Percentiles rank a stretch among this genome's conserved stretches.
These are phyloP conservation scores for Amanita fuliginea DNA, from an alignment of 768 basidiomycete genomes.

Conservation along the genomic window DNA sequence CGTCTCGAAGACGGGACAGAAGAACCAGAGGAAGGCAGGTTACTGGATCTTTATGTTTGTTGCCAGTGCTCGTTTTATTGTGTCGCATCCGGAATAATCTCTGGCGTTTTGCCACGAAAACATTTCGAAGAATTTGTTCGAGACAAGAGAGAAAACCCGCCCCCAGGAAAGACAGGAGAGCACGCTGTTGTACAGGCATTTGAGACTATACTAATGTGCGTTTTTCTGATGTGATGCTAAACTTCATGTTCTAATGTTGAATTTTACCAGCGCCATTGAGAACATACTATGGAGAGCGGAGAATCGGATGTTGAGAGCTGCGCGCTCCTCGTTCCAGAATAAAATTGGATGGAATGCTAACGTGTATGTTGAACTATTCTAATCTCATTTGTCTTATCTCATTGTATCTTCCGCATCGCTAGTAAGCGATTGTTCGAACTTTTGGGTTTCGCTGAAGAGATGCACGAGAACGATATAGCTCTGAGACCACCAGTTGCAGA, in stretches of 20 bases:
- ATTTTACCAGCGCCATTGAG: conserved; percentile 48
- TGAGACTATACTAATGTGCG: conserved; percentile 62
- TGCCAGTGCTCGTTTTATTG: conserved; percentile 77
- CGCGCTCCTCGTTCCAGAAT: conserved; percentile 40
- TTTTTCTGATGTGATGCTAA: conserved; percentile 5
- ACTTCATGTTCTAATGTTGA: conserved; percentile 1
- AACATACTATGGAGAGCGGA: conserved; percentile 70
- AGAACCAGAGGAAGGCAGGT: conserved; percentile 33
- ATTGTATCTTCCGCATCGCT: conserved; percentile 1
- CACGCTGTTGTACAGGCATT: conserved; percentile 43
- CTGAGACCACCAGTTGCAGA: conserved; percentile 50
- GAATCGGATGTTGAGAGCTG: conserved; percentile 42
- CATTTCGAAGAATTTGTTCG: conserved; percentile 50
- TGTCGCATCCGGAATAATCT: conserved; percentile 56
- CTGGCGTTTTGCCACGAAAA: conserved; percentile 59
- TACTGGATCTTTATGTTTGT: conserved; percentile 73
- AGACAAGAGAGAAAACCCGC: conserved; percentile 52
- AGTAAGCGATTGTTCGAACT: conserved; percentile 35
- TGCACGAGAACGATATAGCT: conserved; percentile 26
- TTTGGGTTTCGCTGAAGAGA: conserved; percentile 30
- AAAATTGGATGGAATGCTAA: conserved; percentile 58
- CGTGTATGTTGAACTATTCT: conserved; percentile 31
- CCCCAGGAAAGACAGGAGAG: conserved; percentile 40
- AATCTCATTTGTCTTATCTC: not conserved
- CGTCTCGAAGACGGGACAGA: conserved; percentile 27